These are phyloP conservation scores for Amesomyces nigricolor DNA, from an alignment of 2,329 filamentous ascomycete genomes.

Conservation along the genomic window DNA sequence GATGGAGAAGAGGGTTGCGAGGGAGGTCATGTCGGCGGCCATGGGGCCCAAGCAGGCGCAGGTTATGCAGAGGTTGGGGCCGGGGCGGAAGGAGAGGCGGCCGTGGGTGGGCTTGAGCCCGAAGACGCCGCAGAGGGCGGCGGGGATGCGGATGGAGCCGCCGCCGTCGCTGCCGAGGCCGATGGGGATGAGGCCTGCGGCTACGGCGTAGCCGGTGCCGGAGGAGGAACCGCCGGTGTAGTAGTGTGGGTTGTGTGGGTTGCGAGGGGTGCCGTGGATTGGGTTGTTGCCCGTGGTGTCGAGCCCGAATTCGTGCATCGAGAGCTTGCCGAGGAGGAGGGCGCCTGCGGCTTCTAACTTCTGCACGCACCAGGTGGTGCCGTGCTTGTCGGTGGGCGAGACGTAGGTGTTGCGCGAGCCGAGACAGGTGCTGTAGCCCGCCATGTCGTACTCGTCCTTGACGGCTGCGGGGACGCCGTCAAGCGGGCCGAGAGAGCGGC, in stretches of 20 bases:
- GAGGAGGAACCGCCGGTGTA: slow-evolving; percentile 75
- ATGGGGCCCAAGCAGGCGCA: slow-evolving; percentile 64
- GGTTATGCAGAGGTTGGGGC: slow-evolving; percentile 52
- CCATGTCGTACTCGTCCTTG: slow-evolving; percentile 71
- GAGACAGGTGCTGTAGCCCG: slow-evolving; percentile 64
- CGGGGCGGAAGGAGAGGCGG: slow-evolving; percentile 58
- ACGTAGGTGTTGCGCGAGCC: slow-evolving; percentile 59
- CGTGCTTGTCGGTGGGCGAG: slow-evolving; percentile 33
- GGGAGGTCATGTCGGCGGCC: slow-evolving; percentile 59
- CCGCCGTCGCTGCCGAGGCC: slow-evolving; percentile 69
- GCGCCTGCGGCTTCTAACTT: slow-evolving; percentile 66
- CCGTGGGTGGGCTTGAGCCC: slow-evolving; percentile 68
- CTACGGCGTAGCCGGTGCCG: slow-evolving; percentile 66
- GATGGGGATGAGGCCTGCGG: slow-evolving; percentile 63
- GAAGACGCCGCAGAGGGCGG: slow-evolving; percentile 66
- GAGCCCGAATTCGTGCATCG: slow-evolving; percentile 71
- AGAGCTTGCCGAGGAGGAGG: slow-evolving; percentile 65
- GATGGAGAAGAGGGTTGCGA: slow-evolving; percentile 59
- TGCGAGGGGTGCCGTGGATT: slow-evolving; percentile 65
- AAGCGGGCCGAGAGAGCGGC: slow-evolving; percentile 55
- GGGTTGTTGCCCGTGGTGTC: slow-evolving; percentile 74
- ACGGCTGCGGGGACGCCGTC: slow-evolving; percentile 70
- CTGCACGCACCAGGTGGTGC: slow-evolving; percentile 64
- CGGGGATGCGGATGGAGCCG: slow-evolving; percentile 67
- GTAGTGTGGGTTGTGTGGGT: slow-evolving; percentile 67